phyloP scores from a whole-genome alignment of 2,329 filamentous ascomycete species.

The Grosmannia penicillata region DNA sequence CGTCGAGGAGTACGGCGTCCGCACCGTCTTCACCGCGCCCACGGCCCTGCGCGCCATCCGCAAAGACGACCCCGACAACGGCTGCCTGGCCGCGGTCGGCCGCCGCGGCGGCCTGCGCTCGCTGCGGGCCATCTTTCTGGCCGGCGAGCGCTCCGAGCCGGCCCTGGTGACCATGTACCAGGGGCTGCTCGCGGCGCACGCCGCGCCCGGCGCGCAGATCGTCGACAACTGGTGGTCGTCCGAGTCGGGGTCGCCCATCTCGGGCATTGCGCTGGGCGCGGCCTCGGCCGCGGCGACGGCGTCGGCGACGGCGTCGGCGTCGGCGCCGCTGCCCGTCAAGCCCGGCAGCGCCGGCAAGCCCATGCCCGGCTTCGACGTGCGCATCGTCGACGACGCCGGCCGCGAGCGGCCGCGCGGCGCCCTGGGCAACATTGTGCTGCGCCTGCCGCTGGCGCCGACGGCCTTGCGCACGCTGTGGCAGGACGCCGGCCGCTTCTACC shows the following conservation, averaged over 20 bases:
- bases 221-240: conserved; percentile 50
- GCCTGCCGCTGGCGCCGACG: conserved; percentile 67
- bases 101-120: conserved; percentile 54
- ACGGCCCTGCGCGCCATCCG: conserved; percentile 78
- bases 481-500: conserved; percentile 75
- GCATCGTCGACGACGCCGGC: conserved; percentile 69
- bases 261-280: conserved; percentile 40
- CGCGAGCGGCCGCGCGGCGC: conserved; percentile 51
- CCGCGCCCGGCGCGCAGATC: conserved; percentile 43
- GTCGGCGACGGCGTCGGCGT: conserved; percentile 21
- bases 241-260: conserved; percentile 43
- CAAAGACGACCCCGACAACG: conserved; percentile 67
- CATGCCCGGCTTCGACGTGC: conserved; percentile 82
- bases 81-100: conserved; percentile 47
- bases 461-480: conserved; percentile 77
- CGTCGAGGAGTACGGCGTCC: conserved; percentile 72
- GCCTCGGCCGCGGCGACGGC: conserved; percentile 40
- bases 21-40: conserved; percentile 72
- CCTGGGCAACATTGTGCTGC: conserved; percentile 89
- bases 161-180: conserved; percentile 74
- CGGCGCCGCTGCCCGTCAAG: conserved; percentile 46
- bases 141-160: conserved; percentile 80
- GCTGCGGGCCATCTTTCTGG: conserved; percentile 65
- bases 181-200: conserved; percentile 51
- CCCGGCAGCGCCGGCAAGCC: conserved; percentile 82